phyloP scores from a whole-genome alignment of 2,329 filamentous ascomycete species.

The Aspergillus eucalypticola region DNA sequence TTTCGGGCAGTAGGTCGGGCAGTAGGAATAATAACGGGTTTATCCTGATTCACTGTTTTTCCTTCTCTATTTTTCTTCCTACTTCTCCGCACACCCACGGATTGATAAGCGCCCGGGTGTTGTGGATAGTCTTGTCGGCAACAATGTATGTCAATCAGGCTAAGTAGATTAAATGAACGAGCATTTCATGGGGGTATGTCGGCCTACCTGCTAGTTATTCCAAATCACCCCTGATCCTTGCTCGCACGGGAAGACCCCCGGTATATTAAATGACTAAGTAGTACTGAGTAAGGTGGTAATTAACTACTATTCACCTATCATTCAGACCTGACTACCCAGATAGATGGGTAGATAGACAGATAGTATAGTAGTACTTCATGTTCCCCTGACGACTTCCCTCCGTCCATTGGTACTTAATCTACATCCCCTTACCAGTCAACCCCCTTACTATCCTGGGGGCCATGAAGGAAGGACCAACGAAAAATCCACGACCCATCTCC shows the following conservation, averaged over 20 bases:
- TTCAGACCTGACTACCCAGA: no score
- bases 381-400: slow-evolving; percentile 4
- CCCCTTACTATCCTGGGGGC: background rate
- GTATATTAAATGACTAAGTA: background rate
- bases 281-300: no score
- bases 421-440: no score
- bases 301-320: no score
- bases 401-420: background rate
- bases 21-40: background rate
- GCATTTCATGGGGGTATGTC: background rate
- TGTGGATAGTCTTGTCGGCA: background rate
- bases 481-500: slow-evolving; percentile 1
- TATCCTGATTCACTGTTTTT: background rate
- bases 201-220: background rate
- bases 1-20: no score
- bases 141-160: background rate
- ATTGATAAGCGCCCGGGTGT: background rate
- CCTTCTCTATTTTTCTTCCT: background rate
- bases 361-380: background rate
- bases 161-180: background rate
- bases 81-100: background rate
- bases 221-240: background rate
- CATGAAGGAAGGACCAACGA: background rate
- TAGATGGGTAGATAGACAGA: no score
- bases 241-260: background rate